Evolutionary conservation across 164 flowering plant genomes (phyloP), one percentile per base, ranked within the genome.

Genomic region (Tetrastigma voinierianum): DNA sequence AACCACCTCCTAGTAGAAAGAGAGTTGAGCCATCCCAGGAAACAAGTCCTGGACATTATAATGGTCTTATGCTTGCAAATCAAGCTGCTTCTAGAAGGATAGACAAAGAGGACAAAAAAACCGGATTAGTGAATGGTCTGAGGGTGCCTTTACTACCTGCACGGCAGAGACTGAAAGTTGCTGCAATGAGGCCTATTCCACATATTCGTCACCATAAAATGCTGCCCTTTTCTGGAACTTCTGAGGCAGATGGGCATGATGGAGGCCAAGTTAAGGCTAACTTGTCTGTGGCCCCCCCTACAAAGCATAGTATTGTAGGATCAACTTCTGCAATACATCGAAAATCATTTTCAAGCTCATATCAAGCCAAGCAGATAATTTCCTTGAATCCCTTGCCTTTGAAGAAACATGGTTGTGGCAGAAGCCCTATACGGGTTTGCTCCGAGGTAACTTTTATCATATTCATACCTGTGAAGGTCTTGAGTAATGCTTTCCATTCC

Each of bases 151-250:
- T 63, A 55, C 52, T 67, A 13, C 76, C 86, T 19, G 40, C 47
- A 17, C 80, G 60, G 52, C 76, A 70, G 59, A 88, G 82, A 76
- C 13, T 80, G 49, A 90, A 88, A 70, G 66, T 82, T 45, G 91
- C 97, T 60, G 90, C 98, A 18, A 76, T 96, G 95, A 88, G 97
- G 82, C 99, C 99, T n/a, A 80, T 96, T 47, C 99, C 97, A 65
- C 99, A 83, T 57, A 70, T 78, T 23, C 87, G 81, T 47, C 88
- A 82, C 45, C 90, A 83, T 57, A 96, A 91, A 71, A 79, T 93
- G 87, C 74, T 82, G 1, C 93, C 95, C 14, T 93, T 93, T 70
- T 71, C 84, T 40, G 85, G 89, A 62, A 61, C 77, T 54, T 54
- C 82, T 52, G 91, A 90, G 65, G 77, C 67, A 6, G 85, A 87